Evolutionary conservation across 2,329 filamentous ascomycete species (phyloP), one percentile per base, ranked within the genome.

Genomic region (Verticillium isaacii): DNA sequence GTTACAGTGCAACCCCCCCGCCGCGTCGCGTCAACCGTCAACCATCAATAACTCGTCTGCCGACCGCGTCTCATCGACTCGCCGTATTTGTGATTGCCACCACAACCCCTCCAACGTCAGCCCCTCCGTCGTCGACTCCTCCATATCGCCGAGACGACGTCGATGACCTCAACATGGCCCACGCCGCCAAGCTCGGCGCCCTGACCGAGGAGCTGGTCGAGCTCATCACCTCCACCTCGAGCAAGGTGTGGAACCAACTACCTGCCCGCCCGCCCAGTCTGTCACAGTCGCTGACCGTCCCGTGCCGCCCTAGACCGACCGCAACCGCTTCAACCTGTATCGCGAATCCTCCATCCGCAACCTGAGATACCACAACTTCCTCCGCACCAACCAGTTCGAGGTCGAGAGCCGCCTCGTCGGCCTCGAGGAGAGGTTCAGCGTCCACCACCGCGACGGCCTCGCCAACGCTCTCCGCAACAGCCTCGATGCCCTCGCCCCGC

Each of bases 361-460:
- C 56, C 72, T 89, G 39, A 83, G 82, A 58, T 75, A 82, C 36
- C 80, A 87, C 66, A 83, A 75, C 56, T 86, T 85, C 71, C 78
- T 84, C 37, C 84, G 89, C 41, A 91, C 89, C 1, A 91, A 94
- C 69, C 89, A 91, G 66, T 93, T 93, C 70, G 87, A 90, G 55
- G 85, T 93, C 23, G 78, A 83, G 45, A 82, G 82, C 41, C 82
- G 82, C 39, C 79, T 94, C 2, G 80, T 86, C 57, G 91, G 91
- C 1, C 80, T 97, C 2, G 89, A 93, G 67, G 95, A 98, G 77
- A 93, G 94, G 68, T 95, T 97, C 68, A 85, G 87, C 36, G 83
- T 98, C 60, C 82, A 92, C 57, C 89, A 90, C 70, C 87, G 91
- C 64, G 93, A 97, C 68, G 86, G 86, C 45, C 78, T 97, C 32